These are phyloP conservation scores for Wickerhamiella occidentalis DNA, from an alignment of 805 yeast genomes.

Conservation along the genomic window DNA sequence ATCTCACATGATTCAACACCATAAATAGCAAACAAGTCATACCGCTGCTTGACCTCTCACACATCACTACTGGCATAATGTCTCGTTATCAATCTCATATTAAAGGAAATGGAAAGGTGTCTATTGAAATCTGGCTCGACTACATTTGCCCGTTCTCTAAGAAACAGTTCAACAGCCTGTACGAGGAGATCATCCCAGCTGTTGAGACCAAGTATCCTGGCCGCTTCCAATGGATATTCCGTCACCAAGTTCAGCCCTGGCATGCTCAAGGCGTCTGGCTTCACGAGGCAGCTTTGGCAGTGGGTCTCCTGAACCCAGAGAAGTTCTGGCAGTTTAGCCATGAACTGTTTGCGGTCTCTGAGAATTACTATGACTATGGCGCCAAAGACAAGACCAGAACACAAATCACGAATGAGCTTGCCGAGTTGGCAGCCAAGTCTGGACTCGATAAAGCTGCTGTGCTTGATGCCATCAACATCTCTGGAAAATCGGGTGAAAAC, in stretches of 20 bases:
- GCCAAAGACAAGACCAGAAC: constrained; percentile 42
- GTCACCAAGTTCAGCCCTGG: constrained; percentile 84
- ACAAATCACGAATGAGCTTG: constrained; percentile 42
- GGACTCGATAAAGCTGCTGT: constrained; percentile 33
- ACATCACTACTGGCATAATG: neutral
- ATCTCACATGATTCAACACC: neutral
- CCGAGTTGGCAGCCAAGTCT: constrained; percentile 36
- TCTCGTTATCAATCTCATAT: constrained; percentile 19
- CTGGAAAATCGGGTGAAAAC: constrained; percentile 45
- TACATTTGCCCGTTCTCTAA: constrained; percentile 57
- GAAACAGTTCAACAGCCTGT: constrained; percentile 47
- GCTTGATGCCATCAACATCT: constrained; percentile 26
- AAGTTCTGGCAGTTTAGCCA: constrained; percentile 47
- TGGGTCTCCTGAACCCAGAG: constrained; percentile 42
- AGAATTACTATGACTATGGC: constrained; percentile 49
- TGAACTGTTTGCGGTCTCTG: constrained; percentile 44
- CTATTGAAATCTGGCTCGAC: constrained; percentile 23
- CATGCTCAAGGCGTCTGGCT: constrained; percentile 59
- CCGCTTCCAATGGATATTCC: constrained; percentile 47
- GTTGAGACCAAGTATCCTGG: constrained; percentile 37
- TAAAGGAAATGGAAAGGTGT: constrained; percentile 18
- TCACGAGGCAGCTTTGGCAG: constrained; percentile 62
- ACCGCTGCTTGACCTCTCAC: neutral
- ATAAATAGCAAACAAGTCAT: neutral
- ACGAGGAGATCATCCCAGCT: constrained; percentile 41